Conservation (phyloP, 768 basidiomycete species). For the Lentinus brumalis region DNA sequence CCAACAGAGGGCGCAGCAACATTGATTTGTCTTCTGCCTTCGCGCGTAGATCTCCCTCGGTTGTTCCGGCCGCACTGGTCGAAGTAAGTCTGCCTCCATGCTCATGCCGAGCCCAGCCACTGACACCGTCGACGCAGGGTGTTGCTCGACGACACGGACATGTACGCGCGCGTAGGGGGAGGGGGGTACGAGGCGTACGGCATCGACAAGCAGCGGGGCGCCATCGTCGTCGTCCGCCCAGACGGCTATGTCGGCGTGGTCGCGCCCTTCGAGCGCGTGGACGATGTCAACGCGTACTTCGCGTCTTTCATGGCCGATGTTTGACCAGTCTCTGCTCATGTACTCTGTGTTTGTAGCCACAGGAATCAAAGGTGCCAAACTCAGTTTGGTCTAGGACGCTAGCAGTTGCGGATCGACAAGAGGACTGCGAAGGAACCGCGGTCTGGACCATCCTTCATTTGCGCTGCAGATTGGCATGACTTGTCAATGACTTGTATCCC, state of each 20-base stretch:
- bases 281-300: slow-evolving; percentile 50
- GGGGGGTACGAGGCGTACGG: slow-evolving; percentile 61
- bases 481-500: no score
- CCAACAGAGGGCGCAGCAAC: not conserved
- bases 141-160: slow-evolving; percentile 57
- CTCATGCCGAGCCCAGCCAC: not conserved
- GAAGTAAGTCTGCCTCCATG: slow-evolving; percentile 41
- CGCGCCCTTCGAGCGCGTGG: slow-evolving; percentile 46
- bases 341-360: no score
- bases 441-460: no score
- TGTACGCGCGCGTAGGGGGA: slow-evolving; percentile 47
- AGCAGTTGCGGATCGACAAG: no score
- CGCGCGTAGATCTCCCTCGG: slow-evolving; percentile 40
- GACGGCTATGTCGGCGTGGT: slow-evolving; percentile 68
- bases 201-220: slow-evolving; percentile 43
- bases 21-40: not conserved
- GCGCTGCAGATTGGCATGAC: no score
- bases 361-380: no score
- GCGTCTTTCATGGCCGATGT: slow-evolving; percentile 39
- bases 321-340: not conserved
- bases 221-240: slow-evolving; percentile 58
- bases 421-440: no score
- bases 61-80: slow-evolving; percentile 59
- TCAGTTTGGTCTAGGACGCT: no score
- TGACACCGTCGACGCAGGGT: slow-evolving; percentile 41